Base-by-base conservation (phyloP, 75 land plant genomes). In the Pseudotsuga menziesii region DNA sequence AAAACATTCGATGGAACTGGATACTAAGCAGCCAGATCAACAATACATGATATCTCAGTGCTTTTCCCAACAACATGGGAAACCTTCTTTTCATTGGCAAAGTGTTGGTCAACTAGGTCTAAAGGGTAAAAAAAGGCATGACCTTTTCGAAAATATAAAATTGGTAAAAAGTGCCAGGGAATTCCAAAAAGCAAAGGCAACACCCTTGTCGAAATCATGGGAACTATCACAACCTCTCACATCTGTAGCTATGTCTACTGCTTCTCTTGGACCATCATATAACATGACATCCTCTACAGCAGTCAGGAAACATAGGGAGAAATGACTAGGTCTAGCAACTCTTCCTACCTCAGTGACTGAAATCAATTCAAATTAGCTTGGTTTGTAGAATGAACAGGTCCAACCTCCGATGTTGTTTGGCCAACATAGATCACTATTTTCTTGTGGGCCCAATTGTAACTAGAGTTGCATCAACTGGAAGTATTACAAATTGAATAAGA, bases 391-490 rank as follows among this genome's bases (percentile, higher is more conserved):
- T 19, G 74, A 84, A 61, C 87, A 85, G 55, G 76, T 56, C 32
- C 81, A 83, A 13, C 93, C 89, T 48, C 55, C 79, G 3, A 78
- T 87, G 44, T 60, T 32, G 54, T 69, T 78, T 74, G 83, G 67
- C 63, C 83, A 89, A 60, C 80, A 92, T 20, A 88, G 89, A 78
- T 54, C 89, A 82, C 74, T 87, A 94, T 55, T 78, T 92, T 41
- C 81, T 89, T 7, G 92, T 86, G 78, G 83, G 76, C 58, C 81
- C 78, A 52, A 78, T 82, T 19, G 77, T 82, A 17, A 81, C 81
- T 72, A 90, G 83, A 71, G 89, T 88, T 61, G 92, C 84, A 17
- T 93, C 92, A 48, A 91, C 91, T 25, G 85, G 85, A 16, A 93
- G 89, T 78, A 88, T 84, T 56, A 78, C 85, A 54, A 87, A 88